These are phyloP conservation scores for Hemisphaericaspora xylofermentans DNA, from an alignment of 1,139 yeast genomes.

Conservation along the genomic window DNA sequence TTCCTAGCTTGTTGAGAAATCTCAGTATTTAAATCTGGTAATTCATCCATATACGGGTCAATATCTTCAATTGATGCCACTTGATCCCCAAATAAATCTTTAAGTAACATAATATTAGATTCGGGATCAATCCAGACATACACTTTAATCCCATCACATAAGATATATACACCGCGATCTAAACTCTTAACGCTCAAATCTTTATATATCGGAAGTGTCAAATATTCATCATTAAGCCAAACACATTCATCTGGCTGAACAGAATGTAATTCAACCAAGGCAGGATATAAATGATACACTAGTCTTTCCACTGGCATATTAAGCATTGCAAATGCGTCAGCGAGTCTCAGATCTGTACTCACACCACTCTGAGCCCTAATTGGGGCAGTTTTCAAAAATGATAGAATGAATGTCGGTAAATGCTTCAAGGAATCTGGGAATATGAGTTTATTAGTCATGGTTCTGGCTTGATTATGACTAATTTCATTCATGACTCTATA, in stretches of 20 bases:
- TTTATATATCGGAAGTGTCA: conserved; percentile 48
- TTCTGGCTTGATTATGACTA: conserved; percentile 45
- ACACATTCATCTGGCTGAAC: conserved; percentile 57
- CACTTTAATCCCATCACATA: conserved; percentile 67
- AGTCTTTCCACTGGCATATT: conserved; percentile 60
- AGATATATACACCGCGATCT: conserved; percentile 74
- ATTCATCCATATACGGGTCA: conserved; percentile 51
- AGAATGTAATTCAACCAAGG: conserved; percentile 71
- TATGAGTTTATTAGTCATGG: conserved; percentile 64
- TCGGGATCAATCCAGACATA: conserved; percentile 71
- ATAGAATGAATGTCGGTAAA: conserved; percentile 64
- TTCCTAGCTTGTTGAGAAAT: conserved; percentile 70
- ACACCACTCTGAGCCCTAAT: conserved; percentile 50
- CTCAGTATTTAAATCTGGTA: conserved; percentile 72
- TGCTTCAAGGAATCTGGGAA: conserved; percentile 82
- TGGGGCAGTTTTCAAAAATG: conserved; percentile 69
- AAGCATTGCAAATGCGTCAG: conserved; percentile 54
- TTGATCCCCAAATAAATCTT: conserved; percentile 69
- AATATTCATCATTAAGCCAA: conserved; percentile 40
- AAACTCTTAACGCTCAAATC: conserved; percentile 48
- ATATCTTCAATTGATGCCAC: conserved; percentile 46
- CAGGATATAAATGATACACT: conserved; percentile 74
- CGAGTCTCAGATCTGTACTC: conserved; percentile 59
- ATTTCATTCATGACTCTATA: conserved; percentile 62
- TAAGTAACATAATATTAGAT: conserved; percentile 64